Base-by-base conservation (phyloP, 2,329 filamentous ascomycete species). In the Periconia sp. region DNA sequence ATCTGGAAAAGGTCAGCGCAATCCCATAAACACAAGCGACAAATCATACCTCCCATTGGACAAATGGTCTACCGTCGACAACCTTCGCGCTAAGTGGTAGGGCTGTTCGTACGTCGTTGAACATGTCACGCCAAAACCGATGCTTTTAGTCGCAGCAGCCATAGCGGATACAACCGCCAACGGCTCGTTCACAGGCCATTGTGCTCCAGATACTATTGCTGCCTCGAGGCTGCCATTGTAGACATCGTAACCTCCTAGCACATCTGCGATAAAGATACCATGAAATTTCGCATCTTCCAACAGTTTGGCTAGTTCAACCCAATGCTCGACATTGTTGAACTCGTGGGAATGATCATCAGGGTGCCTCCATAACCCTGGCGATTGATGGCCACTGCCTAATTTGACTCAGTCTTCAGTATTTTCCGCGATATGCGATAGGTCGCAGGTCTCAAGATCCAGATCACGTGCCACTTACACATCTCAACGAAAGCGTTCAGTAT, bases 171-270 rank as follows among this genome's bases (percentile, higher is more conserved):
- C 74, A 2, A 84, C 76, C 1, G 79, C 77, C 2, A 88, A 59
- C 0, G 85, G 85, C 60, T 88, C 85, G 46, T 86, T 87, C n/a
- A 87, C 82, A 0, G 85, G 85, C 78, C 83, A 88, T 64, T 88
- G 85, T 0, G 84, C 82, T 1, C 83, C 85, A 0, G 82, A 81
- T 1, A 76, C 63, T 35, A 86, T 78, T 0, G 83, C 81, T 0
- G 84, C 79, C 3, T 79, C 76, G 3, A 87, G 73, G 46, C 81
- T 84, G 4, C 83, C 79, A 46, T 82, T 82, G 67, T 87, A 88
- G 4, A 88, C 83, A 70, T 89, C 85, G 58, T 88, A 87, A 5
- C 82, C 82, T 46, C 61, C 63, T 67, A 87, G 73, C 3, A 70
- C 68, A 43, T 73, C 70, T 15, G 70, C 70, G 36, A 73, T 63